Evolutionary conservation across 1,284 basidiomycete genomes (phyloP).

Genomic region (Lentinula novae-zelandiae): DNA sequence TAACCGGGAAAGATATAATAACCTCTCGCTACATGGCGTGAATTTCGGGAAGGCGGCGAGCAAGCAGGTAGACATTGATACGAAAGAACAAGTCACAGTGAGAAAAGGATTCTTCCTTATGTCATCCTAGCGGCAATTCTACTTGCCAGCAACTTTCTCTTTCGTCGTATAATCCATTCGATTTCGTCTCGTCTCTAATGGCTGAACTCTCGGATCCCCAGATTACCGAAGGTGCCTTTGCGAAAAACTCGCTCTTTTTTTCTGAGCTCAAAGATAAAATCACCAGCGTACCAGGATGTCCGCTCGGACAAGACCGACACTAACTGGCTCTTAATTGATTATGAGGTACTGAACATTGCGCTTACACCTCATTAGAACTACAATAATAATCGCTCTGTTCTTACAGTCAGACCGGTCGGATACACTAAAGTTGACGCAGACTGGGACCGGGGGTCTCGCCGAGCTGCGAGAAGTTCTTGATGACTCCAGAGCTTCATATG

Average conservation of each 20-base stretch:
- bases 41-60: not conserved
- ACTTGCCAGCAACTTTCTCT: constrained; percentile 6
- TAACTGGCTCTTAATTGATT: constrained; percentile 82
- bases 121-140: not conserved
- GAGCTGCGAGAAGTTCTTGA: constrained; percentile 77
- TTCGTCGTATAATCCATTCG: constrained; percentile 11
- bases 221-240: constrained; percentile 66
- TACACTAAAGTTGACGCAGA: constrained; percentile 72
- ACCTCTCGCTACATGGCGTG: constrained; percentile 1
- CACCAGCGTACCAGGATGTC: constrained; percentile 80
- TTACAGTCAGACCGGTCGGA: constrained; percentile 76
- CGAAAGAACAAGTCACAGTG: not conserved
- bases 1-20: constrained; percentile 1
- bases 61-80: not conserved
- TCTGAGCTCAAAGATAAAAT: not conserved
- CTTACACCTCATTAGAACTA: constrained; percentile 12
- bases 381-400: constrained; percentile 8
- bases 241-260: constrained; percentile 11
- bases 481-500: constrained; percentile 76
- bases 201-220: constrained; percentile 78
- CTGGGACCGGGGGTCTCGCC: constrained; percentile 73
- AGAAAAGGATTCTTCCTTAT: not conserved
- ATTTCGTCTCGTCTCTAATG: constrained; percentile 44
- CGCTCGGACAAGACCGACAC: constrained; percentile 78
- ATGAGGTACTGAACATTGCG: constrained; percentile 51